Conservation (phyloP, 306 rosid species). For the Cercis canadensis region DNA sequence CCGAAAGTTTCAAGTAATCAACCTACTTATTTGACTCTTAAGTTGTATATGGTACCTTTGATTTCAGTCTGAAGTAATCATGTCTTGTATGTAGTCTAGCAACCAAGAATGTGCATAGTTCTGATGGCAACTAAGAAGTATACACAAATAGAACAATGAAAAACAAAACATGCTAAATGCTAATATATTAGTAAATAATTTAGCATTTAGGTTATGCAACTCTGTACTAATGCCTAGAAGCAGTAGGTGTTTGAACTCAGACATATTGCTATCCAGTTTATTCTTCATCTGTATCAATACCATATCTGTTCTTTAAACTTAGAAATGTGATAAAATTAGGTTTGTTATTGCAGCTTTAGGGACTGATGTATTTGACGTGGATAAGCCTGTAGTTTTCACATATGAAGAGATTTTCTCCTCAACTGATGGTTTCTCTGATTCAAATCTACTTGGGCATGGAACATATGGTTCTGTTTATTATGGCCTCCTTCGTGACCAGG, state of each 20-base stretch:
- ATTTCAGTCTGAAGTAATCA: slow-evolving; percentile 12
- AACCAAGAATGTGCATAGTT: slow-evolving; percentile 2
- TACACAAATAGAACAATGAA: not conserved
- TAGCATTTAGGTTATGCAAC: slow-evolving; percentile 8
- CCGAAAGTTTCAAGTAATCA: slow-evolving; percentile 74
- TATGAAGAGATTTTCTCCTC: slow-evolving; percentile 76
- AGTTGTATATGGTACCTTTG: slow-evolving; percentile 20
- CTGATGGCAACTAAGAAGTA: not conserved
- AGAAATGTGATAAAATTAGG: slow-evolving; percentile 16
- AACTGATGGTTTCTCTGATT: slow-evolving; percentile 87
- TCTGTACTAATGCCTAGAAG: not conserved
- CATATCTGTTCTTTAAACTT: slow-evolving; percentile 26
- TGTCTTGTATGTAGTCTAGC: slow-evolving; percentile 1
- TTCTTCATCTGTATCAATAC: slow-evolving; percentile 10
- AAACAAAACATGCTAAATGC: not conserved
- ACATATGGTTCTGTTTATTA: slow-evolving; percentile 93
- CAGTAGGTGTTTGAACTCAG: slow-evolving; percentile 9
- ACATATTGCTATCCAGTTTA: not conserved
- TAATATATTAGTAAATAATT: not conserved
- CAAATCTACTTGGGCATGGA: slow-evolving; percentile 93
- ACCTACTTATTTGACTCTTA: slow-evolving; percentile 24
- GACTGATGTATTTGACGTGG: slow-evolving; percentile 72
- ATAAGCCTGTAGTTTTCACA: slow-evolving; percentile 79
- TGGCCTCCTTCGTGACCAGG: slow-evolving; percentile 86
- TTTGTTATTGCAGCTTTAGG: slow-evolving; percentile 65